Base-by-base conservation (phyloP, 169 alveolate species). In the Plasmodium ovale region DNA sequence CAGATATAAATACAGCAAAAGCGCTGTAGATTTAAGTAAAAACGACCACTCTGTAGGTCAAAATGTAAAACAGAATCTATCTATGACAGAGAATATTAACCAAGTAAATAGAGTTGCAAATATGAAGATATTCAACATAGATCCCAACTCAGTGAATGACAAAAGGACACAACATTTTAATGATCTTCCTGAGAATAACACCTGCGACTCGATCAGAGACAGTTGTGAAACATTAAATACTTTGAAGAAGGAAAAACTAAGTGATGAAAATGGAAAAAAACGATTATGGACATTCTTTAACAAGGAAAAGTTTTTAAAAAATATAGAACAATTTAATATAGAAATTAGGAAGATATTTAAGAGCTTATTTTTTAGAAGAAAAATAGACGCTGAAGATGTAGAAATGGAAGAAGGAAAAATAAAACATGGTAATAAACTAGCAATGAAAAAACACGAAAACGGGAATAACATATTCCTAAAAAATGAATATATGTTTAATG, bases 301-400 rank as follows among this genome's bases (percentile, higher is more conserved):
- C 67, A 49, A 49, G 72, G 27, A 33, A 5, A 27, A 49, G 19
- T 82, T 82, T 29, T 5, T 67, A 9, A 82, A 59, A 39, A 82
- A 67, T n/a, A 49, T 82, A 16, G 60, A 67, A 35, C 85, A 65
- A 31, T 67, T 82, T 31, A 65, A 31, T 25, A 31, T n/a, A 53
- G 84, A 67, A 67, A 37, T 82, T 67, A 51, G 29, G 23, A 82
- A 67, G 25, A 33, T 82, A 35, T 49, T 82, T 27, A 69, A 68
- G 39, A 82, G 33, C 29, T 7, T 82, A 23, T 25, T 82, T 67
- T 37, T 49, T 53, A 51, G 69, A 67, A 82, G 67, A 67, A 65
- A 82, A 27, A 16, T 9, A 14, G 72, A 82, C 16, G n/a, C n/a
- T n/a, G 72, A 10, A 31, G 58, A 60, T 23, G 16, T 60, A 27